Evolutionary conservation across 2,329 filamentous ascomycete species (phyloP), one percentile per base, ranked within the genome.

Genomic region (Domatiomyces globalis): DNA sequence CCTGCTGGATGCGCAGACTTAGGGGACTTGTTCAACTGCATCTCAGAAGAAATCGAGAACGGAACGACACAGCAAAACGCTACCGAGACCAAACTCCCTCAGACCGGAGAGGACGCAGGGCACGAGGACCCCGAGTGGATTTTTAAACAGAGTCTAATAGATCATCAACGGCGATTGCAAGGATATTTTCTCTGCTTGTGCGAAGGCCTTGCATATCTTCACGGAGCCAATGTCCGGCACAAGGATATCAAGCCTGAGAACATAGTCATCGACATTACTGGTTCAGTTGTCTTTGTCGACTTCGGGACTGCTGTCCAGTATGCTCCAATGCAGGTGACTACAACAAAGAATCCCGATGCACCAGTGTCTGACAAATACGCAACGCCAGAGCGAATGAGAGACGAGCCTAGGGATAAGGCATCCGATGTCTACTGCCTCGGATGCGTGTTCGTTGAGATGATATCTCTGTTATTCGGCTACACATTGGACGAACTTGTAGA

Each of bases 221-320:
- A 57, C 29, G 36, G 36, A n/a, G n/a, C n/a, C 5, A 46, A n/a
- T 9, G 45, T 57, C 25, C 25, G 48, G 46, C 55, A 57, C 42
- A 53, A 54, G 33, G 55, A 57, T n/a, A 51, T 57, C n/a, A 57
- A 57, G 43, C 55, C 55, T 12, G 48, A 47, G 17, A 57, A 57
- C 49, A 56, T 57, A 10, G 44, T 57, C 8, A 42, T 57, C 17
- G 43, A 57, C 33, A 12, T 36, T 36, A 48, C 33, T 25, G 48
- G 51, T 7, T 19, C 17, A 15, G 47, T 49, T 8, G 27, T 43
- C 12, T 42, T 43, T 18, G 19, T 49, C 29, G 47, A 49, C 29
- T 49, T 49, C 39, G 47, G 47, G 19, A 20, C 39, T 17, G n/a
- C 47, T 39, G 29, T 39, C 18, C 20, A 27, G 29, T 48, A 29